A percentile compares a stretch with the other conserved stretches of the same genome.
Evolutionary conservation across 257 asterid genomes (phyloP).

Genomic region (Coffea eugenioides): DNA sequence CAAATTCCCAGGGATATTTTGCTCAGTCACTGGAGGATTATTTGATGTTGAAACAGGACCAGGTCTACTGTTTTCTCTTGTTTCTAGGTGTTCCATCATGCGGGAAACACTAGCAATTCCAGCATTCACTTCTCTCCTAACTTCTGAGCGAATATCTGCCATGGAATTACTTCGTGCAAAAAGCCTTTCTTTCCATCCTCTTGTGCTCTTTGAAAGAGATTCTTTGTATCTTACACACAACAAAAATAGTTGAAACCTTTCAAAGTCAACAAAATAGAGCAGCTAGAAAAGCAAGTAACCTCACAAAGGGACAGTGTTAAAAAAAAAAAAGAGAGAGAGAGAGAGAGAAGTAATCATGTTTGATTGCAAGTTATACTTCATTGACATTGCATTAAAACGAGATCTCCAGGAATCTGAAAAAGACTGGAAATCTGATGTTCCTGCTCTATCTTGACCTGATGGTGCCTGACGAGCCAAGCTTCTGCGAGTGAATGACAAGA

Average conservation of each 20-base stretch:
- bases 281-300: not conserved
- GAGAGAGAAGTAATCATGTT: not conserved
- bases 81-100: slow-evolving; percentile 88
- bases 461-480: slow-evolving; percentile 40
- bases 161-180: slow-evolving; percentile 74
- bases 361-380: slow-evolving; percentile 50
- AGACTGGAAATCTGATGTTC: slow-evolving; percentile 81
- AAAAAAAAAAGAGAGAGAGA: not conserved
- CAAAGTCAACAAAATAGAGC: slow-evolving; percentile 8
- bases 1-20: slow-evolving; percentile 37
- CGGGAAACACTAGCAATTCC: slow-evolving; percentile 83
- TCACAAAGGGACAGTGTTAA: not conserved
- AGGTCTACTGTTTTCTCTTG: slow-evolving; percentile 45
- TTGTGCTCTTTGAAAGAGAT: slow-evolving; percentile 70
- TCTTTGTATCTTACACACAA: slow-evolving; percentile 68
- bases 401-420: slow-evolving; percentile 77
- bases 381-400: slow-evolving; percentile 69
- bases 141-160: slow-evolving; percentile 78
- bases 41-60: slow-evolving; percentile 23
- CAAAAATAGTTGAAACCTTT: slow-evolving; percentile 13
- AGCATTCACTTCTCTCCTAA: slow-evolving; percentile 67
- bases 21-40: slow-evolving; percentile 36
- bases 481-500: slow-evolving; percentile 34
- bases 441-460: slow-evolving; percentile 57
- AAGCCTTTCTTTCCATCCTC: slow-evolving; percentile 87